Percentiles rank a stretch among this genome's conserved stretches.
Conservation (phyloP, 2,329 filamentous ascomycete species). For the Colletotrichum horii region DNA sequence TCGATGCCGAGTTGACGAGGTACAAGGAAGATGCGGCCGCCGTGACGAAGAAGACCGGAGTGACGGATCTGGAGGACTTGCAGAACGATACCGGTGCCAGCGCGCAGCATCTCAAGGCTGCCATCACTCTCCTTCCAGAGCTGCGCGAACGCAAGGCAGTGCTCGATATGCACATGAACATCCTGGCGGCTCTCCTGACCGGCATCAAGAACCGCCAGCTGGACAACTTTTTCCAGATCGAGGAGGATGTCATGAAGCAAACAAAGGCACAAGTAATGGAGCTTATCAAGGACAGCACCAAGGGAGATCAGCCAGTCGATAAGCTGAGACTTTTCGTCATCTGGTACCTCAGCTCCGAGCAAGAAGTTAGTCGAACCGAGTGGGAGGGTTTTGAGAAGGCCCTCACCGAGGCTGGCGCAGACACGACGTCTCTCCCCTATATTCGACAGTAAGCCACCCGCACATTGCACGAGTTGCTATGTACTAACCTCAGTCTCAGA, state of each 20-base stretch:
- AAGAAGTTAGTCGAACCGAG: slow-evolving; percentile 81
- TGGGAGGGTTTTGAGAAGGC: slow-evolving; percentile 88
- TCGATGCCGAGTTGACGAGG: slow-evolving; percentile 88
- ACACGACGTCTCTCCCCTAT: slow-evolving; percentile 81
- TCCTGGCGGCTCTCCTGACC: slow-evolving; percentile 64
- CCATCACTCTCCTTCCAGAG: slow-evolving; percentile 91
- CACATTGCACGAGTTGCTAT: not conserved
- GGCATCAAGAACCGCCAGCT: slow-evolving; percentile 90
- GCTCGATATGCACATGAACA: slow-evolving; percentile 98
- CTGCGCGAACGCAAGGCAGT: slow-evolving; percentile 90
- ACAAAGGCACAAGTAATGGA: slow-evolving; percentile 89
- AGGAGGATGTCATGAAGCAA: slow-evolving; percentile 91
- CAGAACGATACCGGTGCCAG: slow-evolving; percentile 88
- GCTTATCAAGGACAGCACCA: slow-evolving; percentile 78
- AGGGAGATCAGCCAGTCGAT: slow-evolving; percentile 84
- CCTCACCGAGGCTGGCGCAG: slow-evolving; percentile 75
- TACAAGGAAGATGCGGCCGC: slow-evolving; percentile 96
- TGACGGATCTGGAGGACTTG: slow-evolving; percentile 89
- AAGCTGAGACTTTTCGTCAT: slow-evolving; percentile 96
- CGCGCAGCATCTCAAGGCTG: slow-evolving; percentile 93
- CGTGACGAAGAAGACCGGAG: slow-evolving; percentile 93
- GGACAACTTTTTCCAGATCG: slow-evolving; percentile 94
- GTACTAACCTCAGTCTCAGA: slow-evolving; percentile 41
- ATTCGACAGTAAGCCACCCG: slow-evolving; percentile 73
- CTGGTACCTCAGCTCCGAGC: slow-evolving; percentile 94